phyloP scores from a whole-genome alignment of 371 early-diverging fungal species.

The Fennellomyces sp. region DNA sequence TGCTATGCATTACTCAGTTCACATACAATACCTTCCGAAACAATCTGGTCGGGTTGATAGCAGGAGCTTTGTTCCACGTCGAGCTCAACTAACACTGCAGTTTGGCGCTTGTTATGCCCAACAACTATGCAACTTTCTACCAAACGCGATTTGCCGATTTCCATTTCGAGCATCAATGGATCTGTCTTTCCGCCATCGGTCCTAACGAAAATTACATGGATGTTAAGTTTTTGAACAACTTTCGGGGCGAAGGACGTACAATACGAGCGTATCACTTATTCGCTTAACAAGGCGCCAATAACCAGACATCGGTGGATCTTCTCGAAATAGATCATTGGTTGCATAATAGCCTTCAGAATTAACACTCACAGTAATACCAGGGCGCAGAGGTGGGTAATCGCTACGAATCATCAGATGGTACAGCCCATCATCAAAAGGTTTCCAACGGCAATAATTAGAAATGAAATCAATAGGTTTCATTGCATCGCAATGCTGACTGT shows the following conservation, averaged over 20 bases:
- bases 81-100: constrained; percentile 24
- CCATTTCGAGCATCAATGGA: constrained; percentile 32
- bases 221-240: too few species aligned
- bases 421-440: constrained; percentile 1
- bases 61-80: constrained; percentile 11
- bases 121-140: constrained; percentile 24
- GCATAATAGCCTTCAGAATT: constrained; percentile 26
- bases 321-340: constrained; percentile 30
- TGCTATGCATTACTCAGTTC: too few species aligned
- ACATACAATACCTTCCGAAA: too few species aligned
- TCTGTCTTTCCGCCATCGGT: constrained; percentile 44
- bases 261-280: constrained; percentile 29
- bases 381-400: constrained; percentile 14
- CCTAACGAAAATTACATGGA: too few species aligned
- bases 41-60: too few species aligned
- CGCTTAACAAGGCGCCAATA: constrained; percentile 24
- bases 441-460: not conserved
- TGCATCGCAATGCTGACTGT: not conserved
- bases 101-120: constrained; percentile 24
- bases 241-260: too few species aligned
- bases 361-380: constrained; percentile 14
- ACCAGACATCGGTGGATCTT: constrained; percentile 4
- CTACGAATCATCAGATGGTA: constrained; percentile 4
- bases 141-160: constrained; percentile 14
- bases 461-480: not conserved